phyloP scores from a whole-genome alignment of 208 protist species.

The Leishmania lainsoni region DNA sequence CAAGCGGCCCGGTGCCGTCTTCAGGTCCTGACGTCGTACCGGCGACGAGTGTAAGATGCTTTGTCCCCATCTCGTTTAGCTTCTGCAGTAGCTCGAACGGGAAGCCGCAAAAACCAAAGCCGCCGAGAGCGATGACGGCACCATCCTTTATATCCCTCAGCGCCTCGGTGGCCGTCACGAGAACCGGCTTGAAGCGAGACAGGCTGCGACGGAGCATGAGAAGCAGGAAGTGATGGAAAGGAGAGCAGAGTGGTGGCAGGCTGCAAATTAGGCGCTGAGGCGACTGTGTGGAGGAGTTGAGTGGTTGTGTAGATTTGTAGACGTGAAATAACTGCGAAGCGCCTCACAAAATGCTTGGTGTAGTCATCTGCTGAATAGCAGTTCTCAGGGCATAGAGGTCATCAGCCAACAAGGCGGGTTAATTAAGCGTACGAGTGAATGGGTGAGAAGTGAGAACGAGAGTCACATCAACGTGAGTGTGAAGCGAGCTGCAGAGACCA shows the following conservation, averaged over 20 bases:
- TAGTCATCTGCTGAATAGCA: neutral
- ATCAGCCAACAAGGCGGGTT: neutral
- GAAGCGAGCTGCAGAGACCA: neutral
- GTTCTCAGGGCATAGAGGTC: neutral
- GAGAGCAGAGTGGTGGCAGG: neutral
- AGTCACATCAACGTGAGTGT: neutral
- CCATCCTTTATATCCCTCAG: slow-evolving; percentile 53
- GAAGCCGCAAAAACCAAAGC: slow-evolving; percentile 94
- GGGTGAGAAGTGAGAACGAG: neutral
- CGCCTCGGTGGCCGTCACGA: slow-evolving; percentile 47
- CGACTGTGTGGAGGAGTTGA: neutral
- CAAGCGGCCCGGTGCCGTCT: slow-evolving; percentile 87
- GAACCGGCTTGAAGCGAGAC: slow-evolving; percentile 6
- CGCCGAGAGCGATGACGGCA: slow-evolving; percentile 69
- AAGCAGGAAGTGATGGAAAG: neutral
- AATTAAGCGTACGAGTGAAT: neutral
- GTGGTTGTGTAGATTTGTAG: neutral
- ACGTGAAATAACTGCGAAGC: neutral
- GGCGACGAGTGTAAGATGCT: slow-evolving; percentile 87
- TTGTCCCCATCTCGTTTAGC: slow-evolving; percentile 46
- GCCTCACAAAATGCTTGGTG: neutral
- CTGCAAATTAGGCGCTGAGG: neutral
- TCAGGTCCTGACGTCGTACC: slow-evolving; percentile 90
- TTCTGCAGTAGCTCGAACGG: slow-evolving; percentile 86
- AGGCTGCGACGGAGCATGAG: slow-evolving; percentile 32